phyloP scores from a whole-genome alignment of 805 yeast genomes.

The Nakazawaea peltata region DNA sequence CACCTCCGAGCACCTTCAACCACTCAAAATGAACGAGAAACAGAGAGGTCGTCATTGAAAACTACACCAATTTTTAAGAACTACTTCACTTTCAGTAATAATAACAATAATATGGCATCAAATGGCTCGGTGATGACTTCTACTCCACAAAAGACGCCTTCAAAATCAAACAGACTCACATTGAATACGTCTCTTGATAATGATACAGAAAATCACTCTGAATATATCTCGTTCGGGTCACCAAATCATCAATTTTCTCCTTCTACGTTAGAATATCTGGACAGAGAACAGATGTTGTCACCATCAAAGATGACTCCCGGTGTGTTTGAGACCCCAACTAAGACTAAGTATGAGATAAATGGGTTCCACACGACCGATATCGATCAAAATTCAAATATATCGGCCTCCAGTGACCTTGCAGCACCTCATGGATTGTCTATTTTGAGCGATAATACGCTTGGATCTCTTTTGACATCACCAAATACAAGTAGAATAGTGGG shows the following conservation, averaged over 20 bases:
- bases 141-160: neutral
- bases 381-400: no score
- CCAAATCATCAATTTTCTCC: constrained; percentile 19
- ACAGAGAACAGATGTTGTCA: neutral
- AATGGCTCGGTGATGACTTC: no score
- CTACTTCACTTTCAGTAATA: constrained; percentile 4
- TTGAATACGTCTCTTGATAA: constrained; percentile 2
- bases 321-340: constrained; percentile 2
- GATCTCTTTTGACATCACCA: no score
- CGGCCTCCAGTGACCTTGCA: no score
- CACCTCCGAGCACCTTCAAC: neutral
- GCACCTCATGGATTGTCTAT: no score
- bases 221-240: constrained; percentile 33
- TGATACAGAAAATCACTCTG: constrained; percentile 15
- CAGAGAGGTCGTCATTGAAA: constrained; percentile 1
- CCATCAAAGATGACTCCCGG: constrained; percentile 1
- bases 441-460: no score
- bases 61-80: constrained; percentile 6
- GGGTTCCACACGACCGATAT: constrained; percentile 9
- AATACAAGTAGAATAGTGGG: no score
- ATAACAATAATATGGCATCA: neutral
- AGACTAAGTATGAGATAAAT: constrained; percentile 5
- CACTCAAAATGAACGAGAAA: neutral
- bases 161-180: neutral
- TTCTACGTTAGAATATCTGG: neutral